Percentiles rank a stretch among this genome's conserved stretches.
phyloP scores from a whole-genome alignment of 1,139 yeast species.

The Nakaseomyces uthaithaninus region DNA sequence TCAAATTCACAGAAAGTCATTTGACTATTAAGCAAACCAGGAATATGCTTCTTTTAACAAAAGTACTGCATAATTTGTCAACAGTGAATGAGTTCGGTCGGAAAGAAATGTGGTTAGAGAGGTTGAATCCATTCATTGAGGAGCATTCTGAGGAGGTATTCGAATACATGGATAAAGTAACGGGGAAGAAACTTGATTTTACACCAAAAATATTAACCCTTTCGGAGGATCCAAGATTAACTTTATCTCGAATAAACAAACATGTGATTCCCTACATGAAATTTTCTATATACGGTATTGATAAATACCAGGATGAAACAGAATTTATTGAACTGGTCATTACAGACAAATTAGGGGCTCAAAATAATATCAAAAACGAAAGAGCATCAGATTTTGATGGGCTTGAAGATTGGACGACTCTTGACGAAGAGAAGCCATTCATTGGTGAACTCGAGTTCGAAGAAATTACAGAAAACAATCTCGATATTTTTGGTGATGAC shows the following conservation, averaged over 20 bases:
- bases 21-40: slow-evolving; percentile 66
- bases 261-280: slow-evolving; percentile 52
- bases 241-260: slow-evolving; percentile 33
- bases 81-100: slow-evolving; percentile 66
- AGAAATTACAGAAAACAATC: slow-evolving; percentile 28
- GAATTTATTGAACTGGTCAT: slow-evolving; percentile 44
- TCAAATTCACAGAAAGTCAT: slow-evolving; percentile 61
- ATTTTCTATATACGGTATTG: slow-evolving; percentile 60
- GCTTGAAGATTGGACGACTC: slow-evolving; percentile 6
- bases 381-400: slow-evolving; percentile 6
- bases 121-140: slow-evolving; percentile 59
- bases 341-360: slow-evolving; percentile 14
- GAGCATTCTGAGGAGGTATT: slow-evolving; percentile 50
- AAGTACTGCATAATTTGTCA: slow-evolving; percentile 70
- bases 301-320: slow-evolving; percentile 53
- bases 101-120: slow-evolving; percentile 74
- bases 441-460: slow-evolving; percentile 32
- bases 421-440: slow-evolving; percentile 10
- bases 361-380: slow-evolving; percentile 8
- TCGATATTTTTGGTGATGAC: slow-evolving; percentile 29
- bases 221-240: slow-evolving; percentile 27
- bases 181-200: slow-evolving; percentile 62
- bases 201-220: slow-evolving; percentile 50
- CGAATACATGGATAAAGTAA: slow-evolving; percentile 64
- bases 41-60: slow-evolving; percentile 76